Conservation (phyloP, 371 early-diverging fungal species). For the Mortierella sp. region DNA sequence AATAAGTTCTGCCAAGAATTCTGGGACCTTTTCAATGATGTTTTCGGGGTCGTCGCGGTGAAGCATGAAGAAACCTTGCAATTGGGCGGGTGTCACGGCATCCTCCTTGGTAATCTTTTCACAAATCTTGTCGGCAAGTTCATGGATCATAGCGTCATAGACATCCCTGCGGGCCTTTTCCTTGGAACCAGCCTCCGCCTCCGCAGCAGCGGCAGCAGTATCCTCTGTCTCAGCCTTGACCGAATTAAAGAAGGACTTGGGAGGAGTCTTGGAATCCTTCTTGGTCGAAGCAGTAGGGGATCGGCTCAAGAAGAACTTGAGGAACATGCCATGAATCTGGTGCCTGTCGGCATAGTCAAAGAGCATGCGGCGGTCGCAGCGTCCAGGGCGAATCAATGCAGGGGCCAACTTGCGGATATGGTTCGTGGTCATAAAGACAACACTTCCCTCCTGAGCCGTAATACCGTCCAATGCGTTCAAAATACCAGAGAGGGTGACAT, state of each 20-base stretch:
- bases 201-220: neutral
- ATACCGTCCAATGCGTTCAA: slow-evolving; percentile 88
- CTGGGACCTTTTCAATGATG: slow-evolving; percentile 39
- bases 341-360: slow-evolving; percentile 53
- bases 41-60: slow-evolving; percentile 45
- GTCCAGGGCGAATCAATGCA: slow-evolving; percentile 87
- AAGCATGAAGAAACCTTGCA: slow-evolving; percentile 57
- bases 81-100: slow-evolving; percentile 61
- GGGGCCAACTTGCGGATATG: slow-evolving; percentile 85
- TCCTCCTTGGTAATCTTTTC: slow-evolving; percentile 46
- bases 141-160: slow-evolving; percentile 41
- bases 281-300: slow-evolving; percentile 26
- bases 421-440: slow-evolving; percentile 91
- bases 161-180: slow-evolving; percentile 33
- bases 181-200: slow-evolving; percentile 20
- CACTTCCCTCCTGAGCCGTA: slow-evolving; percentile 76
- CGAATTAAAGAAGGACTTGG: neutral
- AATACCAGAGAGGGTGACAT: slow-evolving; percentile 76
- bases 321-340: slow-evolving; percentile 55
- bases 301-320: slow-evolving; percentile 58
- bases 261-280: slow-evolving; percentile 16
- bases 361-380: slow-evolving; percentile 82
- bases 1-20: slow-evolving; percentile 30
- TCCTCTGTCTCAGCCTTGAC: neutral
- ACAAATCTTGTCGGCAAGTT: slow-evolving; percentile 31